phyloP scores from a whole-genome alignment of 2,329 filamentous ascomycete genomes.

The Macrophomina tecta region DNA sequence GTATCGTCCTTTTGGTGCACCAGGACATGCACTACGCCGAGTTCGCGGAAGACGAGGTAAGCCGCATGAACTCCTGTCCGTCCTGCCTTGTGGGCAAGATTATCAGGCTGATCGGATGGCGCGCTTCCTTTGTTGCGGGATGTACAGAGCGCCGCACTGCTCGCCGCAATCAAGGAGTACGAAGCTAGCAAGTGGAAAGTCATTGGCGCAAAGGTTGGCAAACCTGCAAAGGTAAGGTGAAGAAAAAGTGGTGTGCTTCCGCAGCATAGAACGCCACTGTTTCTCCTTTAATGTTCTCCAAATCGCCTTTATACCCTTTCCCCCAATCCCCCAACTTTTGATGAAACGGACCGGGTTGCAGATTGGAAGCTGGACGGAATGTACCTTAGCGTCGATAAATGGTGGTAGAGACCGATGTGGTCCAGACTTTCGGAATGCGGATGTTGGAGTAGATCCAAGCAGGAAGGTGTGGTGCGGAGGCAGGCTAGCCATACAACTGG shows the following conservation, averaged over 20 bases:
- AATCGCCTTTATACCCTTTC: constrained; percentile 4
- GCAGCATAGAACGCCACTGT: constrained; percentile 7
- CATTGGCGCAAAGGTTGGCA: constrained; percentile 95
- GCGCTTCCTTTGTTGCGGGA: constrained; percentile 30
- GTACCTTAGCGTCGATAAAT: background rate
- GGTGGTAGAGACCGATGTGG: background rate
- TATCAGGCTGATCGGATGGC: constrained; percentile 25
- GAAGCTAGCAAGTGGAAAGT: constrained; percentile 99
- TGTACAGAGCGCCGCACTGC: constrained; percentile 69
- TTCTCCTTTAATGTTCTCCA: background rate
- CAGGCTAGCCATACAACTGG: background rate
- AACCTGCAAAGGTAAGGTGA: constrained; percentile 83
- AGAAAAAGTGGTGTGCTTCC: constrained; percentile 13
- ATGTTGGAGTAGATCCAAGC: constrained; percentile 1
- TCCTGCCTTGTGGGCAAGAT: constrained; percentile 8
- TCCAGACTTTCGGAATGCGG: constrained; percentile 3
- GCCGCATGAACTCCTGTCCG: constrained; percentile 36
- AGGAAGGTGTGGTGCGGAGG: background rate
- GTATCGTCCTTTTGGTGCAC: constrained; percentile 19
- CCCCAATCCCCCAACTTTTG: background rate
- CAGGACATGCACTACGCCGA: constrained; percentile 99
- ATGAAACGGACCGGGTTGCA: constrained; percentile 12
- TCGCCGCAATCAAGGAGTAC: constrained; percentile 97
- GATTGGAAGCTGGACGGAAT: background rate
- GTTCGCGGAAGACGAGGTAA: constrained; percentile 95